Evolutionary conservation across 73 alveolate species (phyloP), one percentile per base, ranked within the genome.

Genomic region (Urostyla sp.): DNA sequence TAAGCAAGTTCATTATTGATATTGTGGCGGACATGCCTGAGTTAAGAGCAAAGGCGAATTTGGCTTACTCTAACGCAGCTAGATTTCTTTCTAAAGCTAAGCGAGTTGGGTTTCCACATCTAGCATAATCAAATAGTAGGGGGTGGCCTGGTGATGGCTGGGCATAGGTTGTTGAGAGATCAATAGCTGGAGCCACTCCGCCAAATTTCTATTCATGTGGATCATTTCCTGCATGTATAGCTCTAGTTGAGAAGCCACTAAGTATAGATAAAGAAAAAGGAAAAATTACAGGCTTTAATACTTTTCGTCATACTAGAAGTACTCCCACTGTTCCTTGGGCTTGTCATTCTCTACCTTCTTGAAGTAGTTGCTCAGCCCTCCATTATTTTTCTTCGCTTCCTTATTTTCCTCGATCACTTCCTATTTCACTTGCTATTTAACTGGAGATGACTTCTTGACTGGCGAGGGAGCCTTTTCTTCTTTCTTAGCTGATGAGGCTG

Each of bases 101-200:
- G 30, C 97, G 81, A 7, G 99, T 92, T n/a, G 97, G 96, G 89
- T 94, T 91, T 57, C 90, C 90, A 52, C 85, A 75, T 57, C 98
- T 91, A 40, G 95, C 85, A 56, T 94, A 94, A 63, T 85, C 92
- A 66, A 84, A 72, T 67, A 78, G 38, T 49, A 61, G 27, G 23
- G 86, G 66, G 56, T 75, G 66, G 21, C 87, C 87, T 30, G 87
- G 78, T 13, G 28, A 4, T 4, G 76, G 74, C 32, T 69, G 91
- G 35, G 86, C 96, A 72, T 67, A 94, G 21, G 98, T 94, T 30
- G 97, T 72, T 23, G 91, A 80, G 56, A 89, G 50, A 72, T 94
- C 90, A 58, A 94, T 94, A 4, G 98, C 96, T 0, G 87, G 91
- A 52, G 94, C 90, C n/a, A 94, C 95, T n/a, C 92, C 79, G 20